Percentiles rank a stretch among this genome's conserved stretches.
phyloP scores from a whole-genome alignment of 2,329 filamentous ascomycete species.

The Dryadomyces quercivorus region DNA sequence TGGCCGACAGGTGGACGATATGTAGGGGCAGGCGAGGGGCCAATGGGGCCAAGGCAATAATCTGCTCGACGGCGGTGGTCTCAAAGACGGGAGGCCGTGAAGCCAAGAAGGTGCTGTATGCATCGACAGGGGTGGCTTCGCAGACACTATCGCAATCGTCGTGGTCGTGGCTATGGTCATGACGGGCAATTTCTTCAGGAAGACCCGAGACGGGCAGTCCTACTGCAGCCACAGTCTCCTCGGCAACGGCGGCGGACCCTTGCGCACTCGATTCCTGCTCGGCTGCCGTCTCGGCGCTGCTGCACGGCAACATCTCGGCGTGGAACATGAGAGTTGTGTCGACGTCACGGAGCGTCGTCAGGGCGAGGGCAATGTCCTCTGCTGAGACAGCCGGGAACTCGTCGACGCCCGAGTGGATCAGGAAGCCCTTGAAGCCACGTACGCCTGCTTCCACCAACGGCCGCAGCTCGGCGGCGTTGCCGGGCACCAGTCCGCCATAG shows the following conservation, averaged over 20 bases:
- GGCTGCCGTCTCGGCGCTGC: not conserved
- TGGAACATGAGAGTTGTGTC: slow-evolving; percentile 97
- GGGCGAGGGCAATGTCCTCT: slow-evolving; percentile 64
- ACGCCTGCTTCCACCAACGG: slow-evolving; percentile 76
- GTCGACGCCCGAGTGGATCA: slow-evolving; percentile 93
- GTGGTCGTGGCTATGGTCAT: slow-evolving; percentile 7
- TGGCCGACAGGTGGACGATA: slow-evolving; percentile 87
- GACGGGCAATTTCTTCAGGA: not conserved
- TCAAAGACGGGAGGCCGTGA: slow-evolving; percentile 85
- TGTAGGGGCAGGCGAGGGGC: slow-evolving; percentile 78
- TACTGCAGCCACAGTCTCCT: slow-evolving; percentile 39
- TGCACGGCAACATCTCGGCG: slow-evolving; percentile 85
- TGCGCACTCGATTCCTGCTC: slow-evolving; percentile 43
- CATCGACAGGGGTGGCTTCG: slow-evolving; percentile 55
- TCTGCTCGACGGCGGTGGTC: slow-evolving; percentile 79
- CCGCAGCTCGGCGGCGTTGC: slow-evolving; percentile 69
- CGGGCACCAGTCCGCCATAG: slow-evolving; percentile 88
- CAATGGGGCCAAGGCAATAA: slow-evolving; percentile 66
- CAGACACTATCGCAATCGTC: slow-evolving; percentile 56
- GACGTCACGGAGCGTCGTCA: slow-evolving; percentile 66
- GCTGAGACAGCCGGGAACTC: slow-evolving; percentile 90
- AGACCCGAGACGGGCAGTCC: not conserved
- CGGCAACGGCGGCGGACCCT: slow-evolving; percentile 56
- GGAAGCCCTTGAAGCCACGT: slow-evolving; percentile 90
- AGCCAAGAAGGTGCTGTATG: slow-evolving; percentile 83